Conservation (phyloP, 2,329 filamentous ascomycete genomes). For the Emergomyces pasteurianus region DNA sequence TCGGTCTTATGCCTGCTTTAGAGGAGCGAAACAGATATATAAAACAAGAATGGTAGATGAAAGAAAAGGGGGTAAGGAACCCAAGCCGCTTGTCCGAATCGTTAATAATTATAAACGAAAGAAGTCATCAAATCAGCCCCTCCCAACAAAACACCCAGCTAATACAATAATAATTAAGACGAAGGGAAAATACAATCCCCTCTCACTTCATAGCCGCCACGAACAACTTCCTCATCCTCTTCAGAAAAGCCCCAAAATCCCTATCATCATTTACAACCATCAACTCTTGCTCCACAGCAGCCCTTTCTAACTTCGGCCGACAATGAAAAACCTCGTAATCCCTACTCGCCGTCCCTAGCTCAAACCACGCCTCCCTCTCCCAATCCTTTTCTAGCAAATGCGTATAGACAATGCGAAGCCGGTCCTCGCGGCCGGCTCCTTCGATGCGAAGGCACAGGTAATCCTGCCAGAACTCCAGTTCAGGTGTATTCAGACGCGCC, state of each 20-base stretch:
- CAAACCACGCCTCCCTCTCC: slow-evolving; percentile 87
- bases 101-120: neutral
- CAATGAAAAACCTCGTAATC: slow-evolving; percentile 79
- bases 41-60: neutral
- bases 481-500: slow-evolving; percentile 77
- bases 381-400: slow-evolving; percentile 78
- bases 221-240: slow-evolving; percentile 51
- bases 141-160: neutral
- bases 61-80: neutral
- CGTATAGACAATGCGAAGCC: slow-evolving; percentile 79
- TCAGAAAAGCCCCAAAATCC: slow-evolving; percentile 49
- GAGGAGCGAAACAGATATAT: slow-evolving; percentile 7
- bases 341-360: slow-evolving; percentile 65
- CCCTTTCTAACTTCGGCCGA: slow-evolving; percentile 52
- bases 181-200: neutral
- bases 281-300: slow-evolving; percentile 43
- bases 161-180: neutral
- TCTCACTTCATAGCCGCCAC: slow-evolving; percentile 41
- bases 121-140: neutral
- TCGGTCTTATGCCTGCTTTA: neutral
- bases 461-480: slow-evolving; percentile 91
- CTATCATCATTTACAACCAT: slow-evolving; percentile 48
- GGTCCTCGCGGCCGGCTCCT: slow-evolving; percentile 70
- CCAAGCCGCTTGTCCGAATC: neutral
- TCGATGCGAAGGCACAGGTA: slow-evolving; percentile 84